Conservation (phyloP, 2,329 filamentous ascomycete species). For the Exophiala viscosa region DNA sequence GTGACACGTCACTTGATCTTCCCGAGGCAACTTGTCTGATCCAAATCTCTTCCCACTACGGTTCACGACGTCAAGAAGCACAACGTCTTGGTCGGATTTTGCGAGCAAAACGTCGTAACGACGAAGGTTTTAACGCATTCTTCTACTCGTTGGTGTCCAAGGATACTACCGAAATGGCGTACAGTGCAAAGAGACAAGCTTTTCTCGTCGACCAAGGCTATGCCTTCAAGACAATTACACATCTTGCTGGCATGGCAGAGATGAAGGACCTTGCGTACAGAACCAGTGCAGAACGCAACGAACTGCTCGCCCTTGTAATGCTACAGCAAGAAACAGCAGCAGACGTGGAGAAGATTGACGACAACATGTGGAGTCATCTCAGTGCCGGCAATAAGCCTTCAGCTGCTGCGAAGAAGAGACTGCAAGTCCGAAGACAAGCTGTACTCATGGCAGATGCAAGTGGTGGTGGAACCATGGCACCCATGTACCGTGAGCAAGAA, state of each 20-base stretch:
- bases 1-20: constrained; percentile 94
- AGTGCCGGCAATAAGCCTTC: constrained; percentile 35
- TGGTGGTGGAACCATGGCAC: constrained; percentile 93
- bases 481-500: constrained; percentile 71
- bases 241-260: constrained; percentile 84
- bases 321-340: constrained; percentile 76
- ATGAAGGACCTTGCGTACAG: constrained; percentile 76
- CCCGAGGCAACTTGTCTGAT: constrained; percentile 96
- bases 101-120: constrained; percentile 89
- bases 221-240: constrained; percentile 97
- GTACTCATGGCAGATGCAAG: constrained; percentile 81
- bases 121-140: constrained; percentile 98
- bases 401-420: constrained; percentile 15
- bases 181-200: constrained; percentile 91
- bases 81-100: constrained; percentile 90
- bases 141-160: constrained; percentile 98
- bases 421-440: constrained; percentile 67
- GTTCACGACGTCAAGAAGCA: constrained; percentile 92
- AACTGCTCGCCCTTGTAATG: constrained; percentile 83
- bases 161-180: constrained; percentile 97
- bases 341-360: constrained; percentile 67
- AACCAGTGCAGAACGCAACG: constrained; percentile 73
- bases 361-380: constrained; percentile 61
- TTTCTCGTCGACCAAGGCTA: constrained; percentile 98
- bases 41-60: constrained; percentile 96